These are phyloP conservation scores for Cardamine occulta DNA, from an alignment of 345 rosid genomes.

Conservation along the genomic window DNA sequence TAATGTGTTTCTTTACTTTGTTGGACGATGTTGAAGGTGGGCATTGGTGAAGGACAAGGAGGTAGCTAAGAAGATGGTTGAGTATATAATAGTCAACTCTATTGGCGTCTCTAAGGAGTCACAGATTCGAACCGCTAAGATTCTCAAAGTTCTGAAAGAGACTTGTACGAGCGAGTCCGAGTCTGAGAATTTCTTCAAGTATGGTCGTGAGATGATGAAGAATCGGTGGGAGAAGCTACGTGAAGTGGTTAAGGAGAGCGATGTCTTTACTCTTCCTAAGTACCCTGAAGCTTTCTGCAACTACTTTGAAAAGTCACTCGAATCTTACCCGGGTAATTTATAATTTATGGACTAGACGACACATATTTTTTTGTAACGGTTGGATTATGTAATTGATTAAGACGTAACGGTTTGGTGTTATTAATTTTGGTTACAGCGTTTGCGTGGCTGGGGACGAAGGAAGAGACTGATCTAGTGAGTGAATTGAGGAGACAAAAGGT, in stretches of 20 bases:
- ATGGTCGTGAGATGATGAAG: conserved; percentile 54
- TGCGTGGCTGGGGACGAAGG: conserved; percentile 81
- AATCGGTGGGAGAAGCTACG: conserved; percentile 70
- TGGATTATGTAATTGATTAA: conserved; percentile 19
- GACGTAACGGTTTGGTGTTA: conserved; percentile 28
- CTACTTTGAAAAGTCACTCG: conserved; percentile 50
- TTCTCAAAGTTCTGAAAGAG: conserved; percentile 55
- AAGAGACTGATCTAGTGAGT: conserved; percentile 51
- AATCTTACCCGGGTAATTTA: conserved; percentile 64
- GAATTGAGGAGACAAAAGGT: conserved; percentile 57
- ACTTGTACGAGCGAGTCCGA: conserved; percentile 44
- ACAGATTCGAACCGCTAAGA: conserved; percentile 78
- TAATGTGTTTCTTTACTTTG: neutral
- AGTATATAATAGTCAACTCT: conserved; percentile 59
- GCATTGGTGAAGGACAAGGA: conserved; percentile 72
- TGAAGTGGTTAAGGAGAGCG: conserved; percentile 51
- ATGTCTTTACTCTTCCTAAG: conserved; percentile 56
- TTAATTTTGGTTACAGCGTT: conserved; percentile 51
- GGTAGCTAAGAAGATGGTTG: conserved; percentile 69
- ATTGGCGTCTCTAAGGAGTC: conserved; percentile 89
- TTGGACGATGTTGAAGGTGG: conserved; percentile 56
- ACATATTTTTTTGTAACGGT: conserved; percentile 7
- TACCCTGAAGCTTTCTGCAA: conserved; percentile 67
- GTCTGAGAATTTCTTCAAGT: conserved; percentile 61
- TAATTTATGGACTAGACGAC: neutral